phyloP scores from a whole-genome alignment of 2,329 filamentous ascomycete genomes.

The Clonostachys sp. region DNA sequence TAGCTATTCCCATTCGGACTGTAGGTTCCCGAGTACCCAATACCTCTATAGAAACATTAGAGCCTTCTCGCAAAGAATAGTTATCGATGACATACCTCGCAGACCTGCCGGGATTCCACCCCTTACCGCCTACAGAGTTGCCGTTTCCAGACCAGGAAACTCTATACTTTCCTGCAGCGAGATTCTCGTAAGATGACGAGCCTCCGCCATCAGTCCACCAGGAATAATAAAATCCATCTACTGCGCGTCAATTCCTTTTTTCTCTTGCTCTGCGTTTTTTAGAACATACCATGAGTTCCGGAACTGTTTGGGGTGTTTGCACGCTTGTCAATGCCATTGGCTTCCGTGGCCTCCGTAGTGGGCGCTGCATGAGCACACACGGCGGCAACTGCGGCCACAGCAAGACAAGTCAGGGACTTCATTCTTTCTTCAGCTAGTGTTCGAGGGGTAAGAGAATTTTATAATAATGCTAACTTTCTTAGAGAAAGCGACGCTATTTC shows the following conservation, averaged over 20 bases:
- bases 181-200: conserved; percentile 38
- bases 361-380: conserved; percentile 11
- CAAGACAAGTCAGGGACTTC: neutral
- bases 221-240: conserved; percentile 40
- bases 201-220: conserved; percentile 42
- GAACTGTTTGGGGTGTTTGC: conserved; percentile 25
- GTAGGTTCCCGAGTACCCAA: conserved; percentile 29
- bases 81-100: conserved; percentile 28
- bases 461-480: no score
- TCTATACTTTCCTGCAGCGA: conserved; percentile 34
- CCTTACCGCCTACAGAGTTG: conserved; percentile 54
- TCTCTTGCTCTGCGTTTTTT: no score
- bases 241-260: no score
- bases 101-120: conserved; percentile 45
- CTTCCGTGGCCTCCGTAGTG: conserved; percentile 17
- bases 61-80: neutral
- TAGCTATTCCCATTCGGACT: conserved; percentile 17
- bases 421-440: no score
- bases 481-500: no score
- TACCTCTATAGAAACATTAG: conserved; percentile 15
- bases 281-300: conserved; percentile 11
- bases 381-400: conserved; percentile 2
- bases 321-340: conserved; percentile 7
- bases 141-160: conserved; percentile 37
- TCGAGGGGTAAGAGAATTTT: no score